Base-by-base conservation (phyloP, 257 asterid species). In the Anisodus tanguticus region DNA sequence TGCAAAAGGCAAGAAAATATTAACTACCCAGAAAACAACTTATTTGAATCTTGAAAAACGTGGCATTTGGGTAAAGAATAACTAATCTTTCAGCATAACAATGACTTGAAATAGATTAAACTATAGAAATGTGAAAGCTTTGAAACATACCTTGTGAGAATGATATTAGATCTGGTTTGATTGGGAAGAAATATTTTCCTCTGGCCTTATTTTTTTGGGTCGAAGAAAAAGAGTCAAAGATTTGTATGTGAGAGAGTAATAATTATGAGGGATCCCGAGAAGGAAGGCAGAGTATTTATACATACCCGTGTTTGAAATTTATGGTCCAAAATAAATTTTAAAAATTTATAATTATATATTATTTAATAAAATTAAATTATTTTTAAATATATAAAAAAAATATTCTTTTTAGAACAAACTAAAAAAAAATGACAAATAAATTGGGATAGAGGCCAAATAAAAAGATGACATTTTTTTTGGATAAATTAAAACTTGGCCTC, bases 201-300 rank as follows among this genome's bases (percentile, higher is more conserved):
- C 17, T 31, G 35, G 35, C 35, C 35, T 31, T 31, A 31, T 31
- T 31, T 31, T 3, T 22, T 74, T 19, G 3, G 2, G 81, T 51
- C 3, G 81, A 74, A 66, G 45, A 66, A 76, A 76, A 76, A 76
- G 81, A 76, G 81, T 76, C 81, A 76, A 76, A 76, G 47, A 76
- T 76, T 51, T 76, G 26, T 76, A n/a, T 19, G 17, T 43, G 80
- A 19, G 9, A 26, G 16, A n/a, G 57, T 49, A 72, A 11, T 47
- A 72, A 72, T 72, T 72, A 10, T 72, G 80, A 72, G 41, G 80
- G 80, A 72, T 19, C 60, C 80, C 80, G 60, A 19, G 60, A n/a
- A 72, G 80, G 45, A 64, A 13, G 71, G 71, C 8, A 31, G n/a
- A 31, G 9, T 66, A 66, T 66, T 66, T 66, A 66, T 66, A 66